phyloP scores from a whole-genome alignment of 2,329 filamentous ascomycete species.

The Lasiodiplodia theobromae region DNA sequence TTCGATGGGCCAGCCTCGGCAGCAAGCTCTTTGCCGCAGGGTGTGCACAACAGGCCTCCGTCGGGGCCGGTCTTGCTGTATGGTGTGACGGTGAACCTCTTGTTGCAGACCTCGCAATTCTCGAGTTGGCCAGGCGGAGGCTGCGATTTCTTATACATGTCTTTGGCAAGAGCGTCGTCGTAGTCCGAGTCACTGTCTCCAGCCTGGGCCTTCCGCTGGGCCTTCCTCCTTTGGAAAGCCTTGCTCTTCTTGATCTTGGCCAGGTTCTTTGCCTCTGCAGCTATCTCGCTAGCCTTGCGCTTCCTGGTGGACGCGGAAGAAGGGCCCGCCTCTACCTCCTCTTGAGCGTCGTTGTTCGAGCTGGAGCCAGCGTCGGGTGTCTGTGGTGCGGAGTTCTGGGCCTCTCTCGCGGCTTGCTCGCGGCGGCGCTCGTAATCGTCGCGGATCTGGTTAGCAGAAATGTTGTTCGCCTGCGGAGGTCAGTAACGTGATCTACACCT shows the following conservation, averaged over 20 bases:
- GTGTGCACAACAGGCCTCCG: constrained; percentile 84
- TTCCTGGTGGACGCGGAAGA: constrained; percentile 46
- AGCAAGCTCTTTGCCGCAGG: constrained; percentile 78
- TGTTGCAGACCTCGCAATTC: constrained; percentile 84
- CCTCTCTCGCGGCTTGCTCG: constrained; percentile 46
- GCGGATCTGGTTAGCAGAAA: constrained; percentile 70
- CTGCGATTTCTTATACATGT: constrained; percentile 63
- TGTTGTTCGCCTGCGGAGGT: constrained; percentile 69
- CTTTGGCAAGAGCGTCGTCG: constrained; percentile 54
- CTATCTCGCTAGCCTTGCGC: constrained; percentile 42
- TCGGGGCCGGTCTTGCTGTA: constrained; percentile 83
- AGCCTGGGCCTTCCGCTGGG: constrained; percentile 52
- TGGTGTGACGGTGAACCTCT: constrained; percentile 90
- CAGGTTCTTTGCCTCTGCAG: constrained; percentile 33
- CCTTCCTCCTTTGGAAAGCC: constrained; percentile 55
- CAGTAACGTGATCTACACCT: not conserved
- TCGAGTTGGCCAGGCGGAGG: constrained; percentile 84
- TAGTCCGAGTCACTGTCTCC: constrained; percentile 54
- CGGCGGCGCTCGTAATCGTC: constrained; percentile 64
- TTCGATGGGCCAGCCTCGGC: constrained; percentile 69
- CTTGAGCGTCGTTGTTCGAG: constrained; percentile 61
- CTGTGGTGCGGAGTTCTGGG: constrained; percentile 42
- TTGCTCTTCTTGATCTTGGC: constrained; percentile 57
- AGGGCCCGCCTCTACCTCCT: constrained; percentile 35
- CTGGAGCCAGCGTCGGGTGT: constrained; percentile 43